These are phyloP conservation scores for Leucosporidium yakuticum DNA, from an alignment of 768 basidiomycete genomes.

Conservation along the genomic window DNA sequence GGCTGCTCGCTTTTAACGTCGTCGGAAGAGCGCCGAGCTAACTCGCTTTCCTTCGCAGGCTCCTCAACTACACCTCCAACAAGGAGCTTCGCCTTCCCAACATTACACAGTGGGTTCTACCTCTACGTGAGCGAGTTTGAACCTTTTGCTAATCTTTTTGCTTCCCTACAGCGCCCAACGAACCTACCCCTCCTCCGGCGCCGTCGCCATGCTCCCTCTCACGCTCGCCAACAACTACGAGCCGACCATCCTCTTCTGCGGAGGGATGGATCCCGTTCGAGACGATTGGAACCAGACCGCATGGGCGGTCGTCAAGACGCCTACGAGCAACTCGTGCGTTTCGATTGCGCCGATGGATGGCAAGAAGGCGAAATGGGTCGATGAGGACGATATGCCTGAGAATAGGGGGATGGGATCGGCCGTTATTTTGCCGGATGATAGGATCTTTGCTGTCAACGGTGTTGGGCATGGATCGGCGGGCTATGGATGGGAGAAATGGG, in stretches of 20 bases:
- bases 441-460: conserved; percentile 2
- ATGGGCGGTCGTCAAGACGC: conserved; percentile 26
- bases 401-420: conserved; percentile 48
- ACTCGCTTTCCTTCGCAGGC: no score
- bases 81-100: conserved; percentile 57
- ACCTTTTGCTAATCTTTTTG: no score
- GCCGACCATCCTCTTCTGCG: conserved; percentile 79
- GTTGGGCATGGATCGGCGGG: neutral
- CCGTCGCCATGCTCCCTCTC: conserved; percentile 79
- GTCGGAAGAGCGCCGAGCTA: no score
- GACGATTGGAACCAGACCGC: conserved; percentile 40
- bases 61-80: conserved; percentile 60
- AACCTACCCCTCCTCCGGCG: conserved; percentile 88
- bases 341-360: conserved; percentile 74
- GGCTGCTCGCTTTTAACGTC: no score
- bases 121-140: no score
- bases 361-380: conserved; percentile 50
- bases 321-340: conserved; percentile 56
- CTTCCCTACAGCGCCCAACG: no score
- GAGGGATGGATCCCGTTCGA: conserved; percentile 71
- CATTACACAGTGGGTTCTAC: conserved; percentile 24
- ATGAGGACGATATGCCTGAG: conserved; percentile 69
- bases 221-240: conserved; percentile 70
- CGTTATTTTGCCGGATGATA: conserved; percentile 15
- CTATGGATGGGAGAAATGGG: conserved; percentile 56